Evolutionary conservation across 2,329 filamentous ascomycete genomes (phyloP).

Genomic region (Colletotrichum sidae): DNA sequence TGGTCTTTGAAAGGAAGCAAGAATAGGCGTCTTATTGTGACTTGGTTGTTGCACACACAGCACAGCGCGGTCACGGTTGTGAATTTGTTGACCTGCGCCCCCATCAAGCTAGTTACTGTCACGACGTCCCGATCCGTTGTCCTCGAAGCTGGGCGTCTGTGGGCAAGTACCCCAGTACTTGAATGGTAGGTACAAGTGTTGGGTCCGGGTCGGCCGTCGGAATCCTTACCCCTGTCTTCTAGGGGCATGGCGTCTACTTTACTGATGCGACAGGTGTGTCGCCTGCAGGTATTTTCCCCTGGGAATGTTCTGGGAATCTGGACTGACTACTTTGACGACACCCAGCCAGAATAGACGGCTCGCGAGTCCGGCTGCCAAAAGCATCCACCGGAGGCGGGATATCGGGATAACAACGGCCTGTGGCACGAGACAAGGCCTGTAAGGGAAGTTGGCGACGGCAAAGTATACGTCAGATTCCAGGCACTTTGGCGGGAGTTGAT

Average conservation of each 20-base stretch:
- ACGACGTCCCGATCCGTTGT: conserved; percentile 35
- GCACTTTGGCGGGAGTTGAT: conserved; percentile 7
- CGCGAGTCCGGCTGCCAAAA: conserved; percentile 11
- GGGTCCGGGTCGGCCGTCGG: conserved; percentile 33
- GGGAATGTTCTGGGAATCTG: conserved; percentile 26
- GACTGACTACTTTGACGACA: conserved; percentile 16
- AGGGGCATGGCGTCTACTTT: conserved; percentile 13
- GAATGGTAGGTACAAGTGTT: conserved; percentile 10
- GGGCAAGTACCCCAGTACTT: conserved; percentile 16
- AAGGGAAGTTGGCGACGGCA: not conserved
- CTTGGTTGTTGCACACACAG: conserved; percentile 6
- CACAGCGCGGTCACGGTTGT: conserved; percentile 10
- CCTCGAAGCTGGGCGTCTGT: conserved; percentile 25
- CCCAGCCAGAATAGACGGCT: conserved; percentile 28
- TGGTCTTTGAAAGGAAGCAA: too few species aligned
- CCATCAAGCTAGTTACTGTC: conserved; percentile 29
- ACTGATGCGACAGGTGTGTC: conserved; percentile 24
- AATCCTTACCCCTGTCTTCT: conserved; percentile 22
- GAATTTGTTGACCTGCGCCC: conserved; percentile 16
- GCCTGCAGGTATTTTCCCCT: conserved; percentile 23
- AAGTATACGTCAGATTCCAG: conserved; percentile 16
- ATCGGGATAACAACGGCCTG: conserved; percentile 7
- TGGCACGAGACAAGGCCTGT: conserved; percentile 10
- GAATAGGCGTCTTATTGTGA: conserved; percentile 25
- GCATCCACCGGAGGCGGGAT: conserved; percentile 18